These are phyloP conservation scores for Nelumbo lutea DNA, from an alignment of 164 flowering plant genomes.

Conservation along the genomic window DNA sequence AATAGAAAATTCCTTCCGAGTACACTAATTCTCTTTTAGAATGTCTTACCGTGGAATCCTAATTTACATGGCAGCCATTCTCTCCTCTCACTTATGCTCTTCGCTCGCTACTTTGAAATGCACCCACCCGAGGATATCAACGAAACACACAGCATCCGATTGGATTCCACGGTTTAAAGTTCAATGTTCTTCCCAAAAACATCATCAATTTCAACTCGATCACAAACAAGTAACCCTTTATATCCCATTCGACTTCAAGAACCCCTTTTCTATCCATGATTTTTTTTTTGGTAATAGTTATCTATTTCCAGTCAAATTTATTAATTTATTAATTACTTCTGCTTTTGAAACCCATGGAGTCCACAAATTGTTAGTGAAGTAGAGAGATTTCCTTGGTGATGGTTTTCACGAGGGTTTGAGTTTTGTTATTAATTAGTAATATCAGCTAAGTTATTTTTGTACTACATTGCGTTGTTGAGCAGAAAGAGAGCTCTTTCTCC, in stretches of 20 bases:
- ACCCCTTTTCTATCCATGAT: neutral
- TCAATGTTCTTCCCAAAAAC: constrained; percentile 21
- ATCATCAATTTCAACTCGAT: constrained; percentile 8
- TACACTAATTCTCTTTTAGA: neutral
- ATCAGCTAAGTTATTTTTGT: neutral
- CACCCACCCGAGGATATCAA: constrained; percentile 17
- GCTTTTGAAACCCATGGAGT: neutral
- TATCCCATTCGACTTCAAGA: neutral
- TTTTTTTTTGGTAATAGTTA: neutral
- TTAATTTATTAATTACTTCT: neutral
- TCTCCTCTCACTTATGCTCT: constrained; percentile 38
- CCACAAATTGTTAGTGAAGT: neutral
- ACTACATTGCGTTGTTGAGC: constrained; percentile 17
- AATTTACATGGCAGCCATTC: constrained; percentile 38
- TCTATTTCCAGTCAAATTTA: neutral
- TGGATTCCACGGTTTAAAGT: constrained; percentile 11
- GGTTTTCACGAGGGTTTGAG: neutral
- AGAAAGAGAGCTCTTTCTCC: constrained; percentile 43
- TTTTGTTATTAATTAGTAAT: neutral
- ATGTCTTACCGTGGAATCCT: neutral
- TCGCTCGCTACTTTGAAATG: constrained; percentile 18
- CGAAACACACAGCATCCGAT: constrained; percentile 10
- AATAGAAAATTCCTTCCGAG: neutral
- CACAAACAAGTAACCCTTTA: constrained; percentile 18
- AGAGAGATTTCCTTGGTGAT: neutral